Percentiles rank a stretch among this genome's conserved stretches.
phyloP scores from a whole-genome alignment of 192 early-diverging fungal species.

The Nowakowskiella sp. region DNA sequence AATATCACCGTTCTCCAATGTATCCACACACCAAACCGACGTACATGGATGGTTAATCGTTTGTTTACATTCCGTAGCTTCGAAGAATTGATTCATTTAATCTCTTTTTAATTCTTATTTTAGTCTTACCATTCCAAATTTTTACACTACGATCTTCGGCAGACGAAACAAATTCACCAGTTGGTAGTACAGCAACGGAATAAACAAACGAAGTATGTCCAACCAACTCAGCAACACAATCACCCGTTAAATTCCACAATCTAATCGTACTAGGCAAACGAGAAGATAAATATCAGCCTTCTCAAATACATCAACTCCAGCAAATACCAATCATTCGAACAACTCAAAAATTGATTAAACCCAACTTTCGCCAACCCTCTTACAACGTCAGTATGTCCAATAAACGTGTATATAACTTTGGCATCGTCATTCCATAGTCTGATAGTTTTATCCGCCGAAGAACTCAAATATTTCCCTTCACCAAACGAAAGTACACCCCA shows the following conservation, averaged over 20 bases:
- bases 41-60: conserved; percentile 78
- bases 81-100: neutral
- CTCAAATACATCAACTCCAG: conserved; percentile 1
- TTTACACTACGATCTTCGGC: conserved; percentile 90
- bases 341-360: conserved; percentile 69
- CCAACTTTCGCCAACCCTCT: conserved; percentile 61
- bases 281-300: neutral
- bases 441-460: conserved; percentile 88
- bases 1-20: conserved; percentile 71
- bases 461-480: conserved; percentile 68
- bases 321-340: conserved; percentile 74
- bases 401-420: conserved; percentile 49
- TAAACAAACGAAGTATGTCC: conserved; percentile 96
- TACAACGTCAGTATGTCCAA: conserved; percentile 88
- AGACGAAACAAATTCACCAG: conserved; percentile 74
- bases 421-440: conserved; percentile 70
- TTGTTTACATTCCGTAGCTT: conserved; percentile 63
- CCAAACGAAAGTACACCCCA: conserved; percentile 81
- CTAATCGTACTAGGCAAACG: conserved; percentile 56
- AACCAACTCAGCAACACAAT: conserved; percentile 62
- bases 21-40: conserved; percentile 84
- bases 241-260: conserved; percentile 67
- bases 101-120: neutral
- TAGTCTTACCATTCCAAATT: conserved; percentile 65
- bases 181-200: conserved; percentile 55